Conservation (phyloP, 768 basidiomycete genomes). For the Lactarius deliciosus region DNA sequence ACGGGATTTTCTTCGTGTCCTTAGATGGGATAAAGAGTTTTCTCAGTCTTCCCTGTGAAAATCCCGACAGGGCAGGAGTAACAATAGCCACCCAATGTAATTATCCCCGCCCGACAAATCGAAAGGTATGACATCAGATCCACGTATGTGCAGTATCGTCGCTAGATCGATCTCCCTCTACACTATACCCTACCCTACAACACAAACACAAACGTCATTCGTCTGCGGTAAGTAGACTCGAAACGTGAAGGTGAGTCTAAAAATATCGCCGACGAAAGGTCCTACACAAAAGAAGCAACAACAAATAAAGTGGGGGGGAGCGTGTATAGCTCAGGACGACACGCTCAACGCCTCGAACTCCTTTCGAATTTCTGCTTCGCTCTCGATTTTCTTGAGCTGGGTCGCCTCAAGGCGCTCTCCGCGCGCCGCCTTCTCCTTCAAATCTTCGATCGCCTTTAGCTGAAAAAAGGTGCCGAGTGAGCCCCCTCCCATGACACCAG, state of each 20-base stretch:
- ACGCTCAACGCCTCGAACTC: conserved; percentile 55
- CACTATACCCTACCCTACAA: background rate
- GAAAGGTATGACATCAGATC: background rate
- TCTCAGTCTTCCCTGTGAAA: too few species aligned
- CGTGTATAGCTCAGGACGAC: background rate
- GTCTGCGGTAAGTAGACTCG: background rate
- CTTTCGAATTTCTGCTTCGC: conserved; percentile 78
- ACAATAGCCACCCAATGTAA: background rate
- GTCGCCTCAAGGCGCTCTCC: conserved; percentile 94
- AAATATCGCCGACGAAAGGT: background rate
- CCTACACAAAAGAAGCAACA: background rate
- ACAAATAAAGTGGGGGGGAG: background rate
- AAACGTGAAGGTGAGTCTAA: background rate
- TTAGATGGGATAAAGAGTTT: too few species aligned
- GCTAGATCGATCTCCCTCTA: background rate
- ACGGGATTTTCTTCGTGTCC: too few species aligned
- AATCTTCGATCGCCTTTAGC: conserved; percentile 98
- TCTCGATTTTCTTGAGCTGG: conserved; percentile 96
- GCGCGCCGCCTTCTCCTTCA: conserved; percentile 87
- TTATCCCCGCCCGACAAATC: background rate
- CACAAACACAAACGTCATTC: background rate
- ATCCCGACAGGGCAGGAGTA: too few species aligned
- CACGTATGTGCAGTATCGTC: background rate
- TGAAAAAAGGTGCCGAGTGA: conserved; percentile 35
- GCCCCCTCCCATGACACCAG: background rate